Evolutionary conservation across 1,284 basidiomycete genomes (phyloP), one percentile per base, ranked within the genome.

Genomic region (Naganishia sp.): DNA sequence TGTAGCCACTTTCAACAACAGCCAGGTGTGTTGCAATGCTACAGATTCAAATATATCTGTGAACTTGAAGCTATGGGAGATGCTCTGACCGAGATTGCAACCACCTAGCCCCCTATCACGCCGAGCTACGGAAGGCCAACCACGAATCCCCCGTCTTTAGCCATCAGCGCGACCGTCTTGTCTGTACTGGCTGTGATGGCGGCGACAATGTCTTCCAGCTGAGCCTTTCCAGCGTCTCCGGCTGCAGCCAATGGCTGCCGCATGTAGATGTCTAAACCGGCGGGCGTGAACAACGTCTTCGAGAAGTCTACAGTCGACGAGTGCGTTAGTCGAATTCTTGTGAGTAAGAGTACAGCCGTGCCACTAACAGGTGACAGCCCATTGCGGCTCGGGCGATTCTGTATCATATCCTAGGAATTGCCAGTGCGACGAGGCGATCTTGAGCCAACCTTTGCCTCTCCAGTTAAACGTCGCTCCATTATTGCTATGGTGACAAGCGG

Each of bases 251-350:
- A 42, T 21, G 61, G 23, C 21, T 54, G 41, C 42, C 82, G 75
- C 42, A 81, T 71, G 68, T 83, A 83, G 43, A 85, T 76, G 70
- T 85, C 84, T 41, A 84, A 72, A 2, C 84, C 84, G 23, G 80
- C 79, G 9, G 83, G 83, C 2, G 84, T 84, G 75, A 85, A 84
- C 42, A 84, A 72, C 25, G 84, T 84, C 73, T 81, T 81, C 53
- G 81, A 81, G 72, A 85, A 85, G 73, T 79, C 78, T 79, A 45
- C 4, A 41, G 2, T 11, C 15, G 65, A 35, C 54, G 54, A 42
- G 5, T 13, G 23, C n/a, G 45, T 46, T 23, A 54, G 41, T 5
- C 25, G 10, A 28, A n/a, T 18, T 31, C 3, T 6, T 28, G 11
- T 15, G 50, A 17, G 28, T 28, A 28, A 13, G 23, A 10, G 11